phyloP scores from a whole-genome alignment of 495 filamentous ascomycete genomes.

The Entonaema liquescens region DNA sequence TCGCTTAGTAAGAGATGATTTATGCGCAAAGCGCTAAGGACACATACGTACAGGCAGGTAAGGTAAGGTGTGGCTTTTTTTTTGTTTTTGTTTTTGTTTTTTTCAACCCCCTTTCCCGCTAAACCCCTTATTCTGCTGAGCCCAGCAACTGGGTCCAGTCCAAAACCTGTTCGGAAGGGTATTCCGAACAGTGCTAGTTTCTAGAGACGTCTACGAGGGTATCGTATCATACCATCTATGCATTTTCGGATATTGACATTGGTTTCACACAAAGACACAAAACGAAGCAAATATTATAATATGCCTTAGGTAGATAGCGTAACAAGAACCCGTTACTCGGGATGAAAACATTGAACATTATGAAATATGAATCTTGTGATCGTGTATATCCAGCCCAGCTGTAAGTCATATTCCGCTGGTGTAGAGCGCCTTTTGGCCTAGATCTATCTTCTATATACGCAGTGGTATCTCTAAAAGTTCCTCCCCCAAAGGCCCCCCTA shows the following conservation, averaged over 20 bases:
- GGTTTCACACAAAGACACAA: too few species aligned
- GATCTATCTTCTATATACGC: conserved; percentile 31
- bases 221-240: neutral
- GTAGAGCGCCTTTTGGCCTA: conserved; percentile 4
- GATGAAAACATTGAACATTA: neutral
- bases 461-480: conserved; percentile 34
- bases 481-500: conserved; percentile 15
- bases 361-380: neutral
- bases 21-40: neutral
- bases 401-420: conserved; percentile 11
- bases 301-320: too few species aligned
- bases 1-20: neutral
- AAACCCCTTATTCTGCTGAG: neutral
- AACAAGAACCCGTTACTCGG: too few species aligned
- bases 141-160: neutral
- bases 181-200: neutral
- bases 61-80: neutral
- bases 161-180: neutral
- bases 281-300: too few species aligned
- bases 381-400: conserved; percentile 35
- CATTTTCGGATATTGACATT: too few species aligned
- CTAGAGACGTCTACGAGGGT: neutral
- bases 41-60: too few species aligned
- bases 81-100: too few species aligned
- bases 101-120: neutral